Percentiles rank a stretch among this genome's conserved stretches.
These are phyloP conservation scores for Lactarius sanguifluus DNA, from an alignment of 768 basidiomycete species.

Conservation along the genomic window DNA sequence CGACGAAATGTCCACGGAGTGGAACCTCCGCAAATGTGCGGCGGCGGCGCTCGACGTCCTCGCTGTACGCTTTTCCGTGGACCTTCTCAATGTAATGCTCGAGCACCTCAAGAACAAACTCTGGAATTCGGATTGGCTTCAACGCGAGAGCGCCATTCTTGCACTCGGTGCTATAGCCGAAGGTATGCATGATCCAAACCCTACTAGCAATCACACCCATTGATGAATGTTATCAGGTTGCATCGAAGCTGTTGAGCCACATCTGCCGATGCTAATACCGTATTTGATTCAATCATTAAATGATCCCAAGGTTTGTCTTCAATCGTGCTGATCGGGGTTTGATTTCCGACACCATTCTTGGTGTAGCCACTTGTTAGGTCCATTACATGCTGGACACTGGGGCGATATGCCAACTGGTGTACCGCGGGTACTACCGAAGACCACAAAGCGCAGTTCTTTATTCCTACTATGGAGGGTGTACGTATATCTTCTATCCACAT, in stretches of 20 bases:
- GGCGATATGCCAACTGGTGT: constrained; percentile 97
- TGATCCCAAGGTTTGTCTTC: constrained; percentile 75
- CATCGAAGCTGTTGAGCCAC: constrained; percentile 93
- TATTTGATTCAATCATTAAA: constrained; percentile 89
- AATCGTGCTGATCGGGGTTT: constrained; percentile 1
- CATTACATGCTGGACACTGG: constrained; percentile 99
- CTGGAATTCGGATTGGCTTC: constrained; percentile 90
- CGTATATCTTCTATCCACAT: constrained; percentile 34
- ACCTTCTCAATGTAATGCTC: constrained; percentile 84
- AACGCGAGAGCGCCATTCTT: constrained; percentile 92
- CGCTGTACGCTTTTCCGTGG: constrained; percentile 88
- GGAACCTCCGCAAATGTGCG: constrained; percentile 98
- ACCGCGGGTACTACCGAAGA: constrained; percentile 82
- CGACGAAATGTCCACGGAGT: constrained; percentile 96
- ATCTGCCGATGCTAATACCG: constrained; percentile 89
- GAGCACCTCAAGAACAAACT: constrained; percentile 90
- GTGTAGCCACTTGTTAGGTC: constrained; percentile 91
- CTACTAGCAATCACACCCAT: background rate
- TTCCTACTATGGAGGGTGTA: constrained; percentile 98
- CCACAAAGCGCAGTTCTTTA: constrained; percentile 87
- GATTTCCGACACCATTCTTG: constrained; percentile 17
- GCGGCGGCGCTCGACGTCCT: constrained; percentile 97
- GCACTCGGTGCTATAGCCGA: constrained; percentile 98
- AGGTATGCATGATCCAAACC: constrained; percentile 50
- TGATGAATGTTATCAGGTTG: constrained; percentile 59